Conservation (phyloP, 495 filamentous ascomycete species). For the Penicillium nucicola region DNA sequence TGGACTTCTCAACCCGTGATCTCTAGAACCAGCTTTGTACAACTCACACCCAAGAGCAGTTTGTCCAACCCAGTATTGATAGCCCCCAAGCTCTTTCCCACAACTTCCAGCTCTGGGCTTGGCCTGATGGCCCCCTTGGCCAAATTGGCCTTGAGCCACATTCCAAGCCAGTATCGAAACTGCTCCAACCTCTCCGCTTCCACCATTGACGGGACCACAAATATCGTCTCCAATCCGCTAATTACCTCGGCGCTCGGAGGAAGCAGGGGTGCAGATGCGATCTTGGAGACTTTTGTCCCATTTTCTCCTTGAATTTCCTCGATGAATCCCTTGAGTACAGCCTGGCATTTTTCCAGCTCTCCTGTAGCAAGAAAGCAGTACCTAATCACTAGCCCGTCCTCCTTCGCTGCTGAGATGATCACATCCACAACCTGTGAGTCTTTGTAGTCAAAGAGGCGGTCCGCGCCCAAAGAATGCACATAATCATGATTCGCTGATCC, state of each 20-base stretch:
- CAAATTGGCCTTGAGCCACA: conserved; percentile 41
- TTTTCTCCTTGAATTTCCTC: conserved; percentile 7
- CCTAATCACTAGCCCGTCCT: conserved; percentile 37
- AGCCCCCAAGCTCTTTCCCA: conserved; percentile 41
- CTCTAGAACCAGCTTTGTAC: conserved; percentile 46
- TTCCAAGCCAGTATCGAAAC: conserved; percentile 40
- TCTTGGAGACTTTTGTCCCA: conserved; percentile 19
- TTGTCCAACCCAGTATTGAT: conserved; percentile 44
- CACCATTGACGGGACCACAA: conserved; percentile 31
- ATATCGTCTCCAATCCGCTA: conserved; percentile 39
- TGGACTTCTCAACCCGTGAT: conserved; percentile 24
- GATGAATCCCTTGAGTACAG: conserved; percentile 35
- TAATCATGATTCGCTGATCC: conserved; percentile 42
- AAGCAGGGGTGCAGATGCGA: conserved; percentile 35
- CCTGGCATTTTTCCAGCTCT: conserved; percentile 29
- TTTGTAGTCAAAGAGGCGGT: conserved; percentile 50
- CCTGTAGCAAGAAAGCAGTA: conserved; percentile 41
- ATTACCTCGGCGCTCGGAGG: conserved; percentile 26
- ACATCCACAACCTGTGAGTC: conserved; percentile 36
- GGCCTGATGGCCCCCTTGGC: conserved; percentile 39
- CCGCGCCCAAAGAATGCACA: conserved; percentile 45
- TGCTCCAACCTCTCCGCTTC: conserved; percentile 33
- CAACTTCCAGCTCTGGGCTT: conserved; percentile 40
- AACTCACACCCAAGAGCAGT: conserved; percentile 43
- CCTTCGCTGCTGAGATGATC: conserved; percentile 40